Evolutionary conservation across 345 rosid genomes (phyloP).

Genomic region (Aquilaria yunnanensis): DNA sequence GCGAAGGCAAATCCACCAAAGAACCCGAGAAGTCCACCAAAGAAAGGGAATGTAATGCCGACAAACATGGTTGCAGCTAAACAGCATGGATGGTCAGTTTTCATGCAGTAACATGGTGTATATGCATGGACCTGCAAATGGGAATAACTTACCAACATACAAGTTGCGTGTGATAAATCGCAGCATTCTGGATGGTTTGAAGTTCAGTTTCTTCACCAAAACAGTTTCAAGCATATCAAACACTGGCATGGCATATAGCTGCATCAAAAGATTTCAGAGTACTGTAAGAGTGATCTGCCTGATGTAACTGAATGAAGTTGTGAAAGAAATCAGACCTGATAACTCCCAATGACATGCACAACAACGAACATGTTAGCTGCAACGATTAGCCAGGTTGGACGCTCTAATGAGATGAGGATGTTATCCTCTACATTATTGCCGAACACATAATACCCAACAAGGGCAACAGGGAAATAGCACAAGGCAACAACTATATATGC

Average conservation of each 20-base stretch:
- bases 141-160: conserved; percentile 47
- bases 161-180: conserved; percentile 43
- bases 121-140: background rate
- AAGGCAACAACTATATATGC: conserved; percentile 70
- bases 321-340: conserved; percentile 38
- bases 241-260: conserved; percentile 78
- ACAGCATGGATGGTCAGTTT: background rate
- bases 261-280: background rate
- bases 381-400: conserved; percentile 67
- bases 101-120: background rate
- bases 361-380: conserved; percentile 65
- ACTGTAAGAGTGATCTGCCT: background rate
- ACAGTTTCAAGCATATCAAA: conserved; percentile 76
- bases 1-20: conserved; percentile 90
- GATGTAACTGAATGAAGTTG: background rate
- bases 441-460: conserved; percentile 53
- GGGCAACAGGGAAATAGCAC: conserved; percentile 82
- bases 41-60: conserved; percentile 72
- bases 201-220: conserved; percentile 50
- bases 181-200: conserved; percentile 34
- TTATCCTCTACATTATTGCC: conserved; percentile 62
- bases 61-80: conserved; percentile 67
- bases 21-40: conserved; percentile 72
- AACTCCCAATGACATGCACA: conserved; percentile 75
- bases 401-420: conserved; percentile 55